phyloP scores from a whole-genome alignment of 108 stramenopile species.

The Conticribra weissflogii region DNA sequence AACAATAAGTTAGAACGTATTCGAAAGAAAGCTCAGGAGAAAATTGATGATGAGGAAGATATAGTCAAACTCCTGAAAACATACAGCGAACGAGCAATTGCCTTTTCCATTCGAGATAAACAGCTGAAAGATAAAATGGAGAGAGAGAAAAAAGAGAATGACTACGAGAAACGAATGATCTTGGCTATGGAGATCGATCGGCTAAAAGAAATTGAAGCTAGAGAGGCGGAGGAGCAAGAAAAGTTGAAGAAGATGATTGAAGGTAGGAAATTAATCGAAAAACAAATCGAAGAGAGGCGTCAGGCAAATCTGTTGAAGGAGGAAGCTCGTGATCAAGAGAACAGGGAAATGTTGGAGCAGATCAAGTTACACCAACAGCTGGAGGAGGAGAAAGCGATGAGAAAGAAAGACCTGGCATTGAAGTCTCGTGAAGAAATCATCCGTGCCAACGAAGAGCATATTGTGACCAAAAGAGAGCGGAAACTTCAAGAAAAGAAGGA shows the following conservation, averaged over 20 bases:
- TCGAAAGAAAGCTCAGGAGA: slow-evolving; percentile 66
- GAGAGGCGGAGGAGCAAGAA: slow-evolving; percentile 62
- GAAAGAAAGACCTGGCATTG: slow-evolving; percentile 28
- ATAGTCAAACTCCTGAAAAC: slow-evolving; percentile 74
- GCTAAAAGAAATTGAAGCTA: slow-evolving; percentile 60
- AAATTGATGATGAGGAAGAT: slow-evolving; percentile 67
- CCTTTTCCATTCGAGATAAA: slow-evolving; percentile 82
- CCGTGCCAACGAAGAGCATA: slow-evolving; percentile 68
- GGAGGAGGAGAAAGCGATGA: slow-evolving; percentile 58
- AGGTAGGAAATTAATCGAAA: slow-evolving; percentile 72
- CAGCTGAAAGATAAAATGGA: slow-evolving; percentile 73
- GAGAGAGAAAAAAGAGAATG: slow-evolving; percentile 55
- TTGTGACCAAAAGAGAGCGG: slow-evolving; percentile 48
- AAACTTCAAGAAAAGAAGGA: slow-evolving; percentile 63
- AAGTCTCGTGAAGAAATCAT: slow-evolving; percentile 62
- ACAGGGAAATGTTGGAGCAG: slow-evolving; percentile 60
- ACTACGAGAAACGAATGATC: slow-evolving; percentile 75
- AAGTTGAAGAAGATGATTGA: slow-evolving; percentile 66
- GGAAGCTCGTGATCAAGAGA: slow-evolving; percentile 84
- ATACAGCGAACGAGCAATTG: slow-evolving; percentile 68
- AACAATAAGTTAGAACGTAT: slow-evolving; percentile 59
- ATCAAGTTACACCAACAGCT: slow-evolving; percentile 58
- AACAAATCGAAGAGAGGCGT: slow-evolving; percentile 70
- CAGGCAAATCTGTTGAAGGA: slow-evolving; percentile 59
- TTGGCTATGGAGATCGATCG: slow-evolving; percentile 78